phyloP scores from a whole-genome alignment of 805 yeast species.

The Saccharomycopsis sp. region DNA sequence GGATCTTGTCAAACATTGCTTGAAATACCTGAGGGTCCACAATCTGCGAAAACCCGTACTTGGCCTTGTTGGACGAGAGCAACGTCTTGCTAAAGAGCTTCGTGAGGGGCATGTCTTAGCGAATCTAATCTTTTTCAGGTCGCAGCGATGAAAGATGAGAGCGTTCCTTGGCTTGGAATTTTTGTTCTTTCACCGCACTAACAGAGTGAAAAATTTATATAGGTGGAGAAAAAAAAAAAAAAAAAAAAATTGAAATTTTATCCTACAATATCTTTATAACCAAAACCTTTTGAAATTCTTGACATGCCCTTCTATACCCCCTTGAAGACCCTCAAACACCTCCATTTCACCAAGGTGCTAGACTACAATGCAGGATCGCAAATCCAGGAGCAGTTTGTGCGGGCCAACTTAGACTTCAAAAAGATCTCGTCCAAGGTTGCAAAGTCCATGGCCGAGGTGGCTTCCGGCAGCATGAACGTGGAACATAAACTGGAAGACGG shows the following conservation, averaged over 20 bases:
- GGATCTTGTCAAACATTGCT: neutral
- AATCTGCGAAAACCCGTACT: neutral
- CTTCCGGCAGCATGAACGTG: constrained; percentile 18
- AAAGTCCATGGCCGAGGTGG: constrained; percentile 32
- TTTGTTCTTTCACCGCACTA: no score
- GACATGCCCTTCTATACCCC: no score
- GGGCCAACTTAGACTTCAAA: constrained; percentile 51
- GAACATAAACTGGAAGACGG: constrained; percentile 1
- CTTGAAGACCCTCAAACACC: constrained; percentile 12
- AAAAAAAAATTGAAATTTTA: neutral
- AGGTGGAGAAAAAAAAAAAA: neutral
- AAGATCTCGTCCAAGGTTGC: constrained; percentile 40
- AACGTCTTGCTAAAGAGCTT: neutral
- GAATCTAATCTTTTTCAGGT: no score
- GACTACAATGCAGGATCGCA: constrained; percentile 41
- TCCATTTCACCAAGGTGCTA: constrained; percentile 13
- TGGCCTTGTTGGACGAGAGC: neutral
- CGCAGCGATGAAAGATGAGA: no score
- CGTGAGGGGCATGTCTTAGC: no score
- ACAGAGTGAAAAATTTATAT: neutral
- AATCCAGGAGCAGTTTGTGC: constrained; percentile 48
- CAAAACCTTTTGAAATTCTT: no score
- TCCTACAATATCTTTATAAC: no score
- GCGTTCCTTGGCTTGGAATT: no score
- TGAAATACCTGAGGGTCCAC: neutral